Evolutionary conservation across 768 basidiomycete species (phyloP).

Genomic region (Psilocybe sp.): DNA sequence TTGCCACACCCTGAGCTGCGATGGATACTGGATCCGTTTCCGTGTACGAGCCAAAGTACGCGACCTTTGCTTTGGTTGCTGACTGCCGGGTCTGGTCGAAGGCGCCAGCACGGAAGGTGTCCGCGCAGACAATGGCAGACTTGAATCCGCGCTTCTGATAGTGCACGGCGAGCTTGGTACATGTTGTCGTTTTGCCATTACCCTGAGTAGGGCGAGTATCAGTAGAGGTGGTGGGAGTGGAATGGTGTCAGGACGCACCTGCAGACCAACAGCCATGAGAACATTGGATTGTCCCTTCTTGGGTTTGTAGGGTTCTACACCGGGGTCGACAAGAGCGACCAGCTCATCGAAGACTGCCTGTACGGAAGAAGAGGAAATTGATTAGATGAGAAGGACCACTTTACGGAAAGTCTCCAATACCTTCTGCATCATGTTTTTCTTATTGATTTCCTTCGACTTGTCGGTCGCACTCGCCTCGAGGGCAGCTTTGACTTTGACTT

Average conservation of each 20-base stretch:
- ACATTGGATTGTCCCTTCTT: conserved; percentile 93
- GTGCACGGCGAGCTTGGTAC: conserved; percentile 97
- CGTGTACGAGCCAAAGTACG: conserved; percentile 98
- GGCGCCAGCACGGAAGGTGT: conserved; percentile 98
- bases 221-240: neutral
- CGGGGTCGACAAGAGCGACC: conserved; percentile 92
- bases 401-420: conserved; percentile 32
- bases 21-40: conserved; percentile 97
- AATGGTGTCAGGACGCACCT: conserved; percentile 46
- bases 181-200: conserved; percentile 98
- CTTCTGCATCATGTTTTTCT: conserved; percentile 90
- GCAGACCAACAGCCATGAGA: conserved; percentile 96
- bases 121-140: conserved; percentile 95
- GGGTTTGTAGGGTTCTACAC: conserved; percentile 93
- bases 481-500: conserved; percentile 81
- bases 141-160: conserved; percentile 97
- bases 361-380: conserved; percentile 1
- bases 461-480: conserved; percentile 63
- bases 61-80: conserved; percentile 97
- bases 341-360: conserved; percentile 97
- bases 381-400: neutral
- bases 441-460: conserved; percentile 75
- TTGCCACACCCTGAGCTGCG: conserved; percentile 89
- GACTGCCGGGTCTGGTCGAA: conserved; percentile 99
- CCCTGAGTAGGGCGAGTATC: conserved; percentile 49